Conservation (phyloP, 192 early-diverging fungal genomes). For the Coemansia sp. region DNA sequence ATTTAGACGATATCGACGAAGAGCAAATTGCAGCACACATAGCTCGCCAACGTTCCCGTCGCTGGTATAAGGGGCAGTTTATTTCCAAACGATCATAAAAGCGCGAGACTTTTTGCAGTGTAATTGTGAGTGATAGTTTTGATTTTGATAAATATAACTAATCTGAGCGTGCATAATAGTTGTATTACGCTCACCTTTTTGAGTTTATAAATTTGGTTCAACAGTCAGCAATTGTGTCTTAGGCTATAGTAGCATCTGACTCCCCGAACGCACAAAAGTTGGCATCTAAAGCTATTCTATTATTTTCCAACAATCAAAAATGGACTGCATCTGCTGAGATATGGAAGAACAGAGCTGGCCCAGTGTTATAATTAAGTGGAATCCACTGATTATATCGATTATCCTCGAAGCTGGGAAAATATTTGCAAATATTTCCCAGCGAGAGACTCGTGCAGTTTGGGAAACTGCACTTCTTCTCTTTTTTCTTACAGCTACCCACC, state of each 20-base stretch:
- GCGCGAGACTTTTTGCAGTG: neutral
- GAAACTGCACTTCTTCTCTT: too few relatives aligned
- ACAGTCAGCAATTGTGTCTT: conserved; percentile 40
- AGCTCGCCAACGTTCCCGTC: conserved; percentile 22
- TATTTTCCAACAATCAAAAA: conserved; percentile 56
- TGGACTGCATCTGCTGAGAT: conserved; percentile 41
- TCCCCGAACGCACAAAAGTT: too few relatives aligned
- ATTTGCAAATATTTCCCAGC: too few relatives aligned
- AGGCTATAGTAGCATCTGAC: too few relatives aligned
- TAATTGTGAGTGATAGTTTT: neutral
- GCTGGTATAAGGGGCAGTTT: neutral
- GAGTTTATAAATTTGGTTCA: conserved; percentile 27
- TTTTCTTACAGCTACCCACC: too few relatives aligned
- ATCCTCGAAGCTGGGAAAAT: too few relatives aligned
- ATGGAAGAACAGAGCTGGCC: conserved; percentile 25
- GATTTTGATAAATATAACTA: neutral
- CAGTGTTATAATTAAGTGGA: neutral
- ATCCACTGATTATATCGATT: too few relatives aligned
- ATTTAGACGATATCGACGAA: conserved; percentile 42
- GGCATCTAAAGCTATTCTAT: too few relatives aligned
- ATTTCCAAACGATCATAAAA: neutral
- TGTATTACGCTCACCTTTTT: too few relatives aligned
- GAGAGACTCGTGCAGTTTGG: too few relatives aligned
- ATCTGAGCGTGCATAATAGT: too few relatives aligned
- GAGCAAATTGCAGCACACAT: conserved; percentile 32